Base-by-base conservation (phyloP, 805 yeast genomes). In the Phaffomyces antillensis region DNA sequence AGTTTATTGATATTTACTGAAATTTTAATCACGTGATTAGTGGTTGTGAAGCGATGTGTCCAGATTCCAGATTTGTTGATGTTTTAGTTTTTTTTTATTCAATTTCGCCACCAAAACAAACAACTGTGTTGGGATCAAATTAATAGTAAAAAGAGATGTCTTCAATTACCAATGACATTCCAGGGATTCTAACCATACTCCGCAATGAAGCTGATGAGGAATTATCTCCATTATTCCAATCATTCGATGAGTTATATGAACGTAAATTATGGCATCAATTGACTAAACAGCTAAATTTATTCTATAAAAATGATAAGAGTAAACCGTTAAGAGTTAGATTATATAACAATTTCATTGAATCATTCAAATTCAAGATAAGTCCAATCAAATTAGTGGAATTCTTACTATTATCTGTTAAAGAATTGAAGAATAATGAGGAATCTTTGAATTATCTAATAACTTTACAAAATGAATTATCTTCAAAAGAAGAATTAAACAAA, bases 231-330 rank as follows among this genome's bases (percentile, higher is more conserved):
- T 62, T 72, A 8, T 75, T 84, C 55, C 81, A 77, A 59, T 75
- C 77, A 43, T 75, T 91, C 60, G 97, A 90, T 59, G 96, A 88
- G 56, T 71, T 72, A 46, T 85, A 87, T 66, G 96, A 89, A 59
- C 73, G 96, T 54, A 89, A 88, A 64, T 75, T 91, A 61, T 93
- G 97, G 97, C 95, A 84, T 67, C 98, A 93, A 70, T 75, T 93
- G 60, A 86, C 96, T 3, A 76, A 77, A 49, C 65, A 77, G 7
- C 69, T 93, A 46, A 66, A 67, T 32, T 74, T 73, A 50, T 76
- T 90, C 59, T 91, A 78, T 67, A 68, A 68, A 37, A 70, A 72
- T 45, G 72, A 77, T 9, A 70, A 70, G 25, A 71, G 85, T 13
- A 65, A 62, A 33, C 67, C 75, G 0, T 64, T 86, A 45, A 77